Conservation (phyloP, 2,329 filamentous ascomycete species). For the Cladosporium sp. region DNA sequence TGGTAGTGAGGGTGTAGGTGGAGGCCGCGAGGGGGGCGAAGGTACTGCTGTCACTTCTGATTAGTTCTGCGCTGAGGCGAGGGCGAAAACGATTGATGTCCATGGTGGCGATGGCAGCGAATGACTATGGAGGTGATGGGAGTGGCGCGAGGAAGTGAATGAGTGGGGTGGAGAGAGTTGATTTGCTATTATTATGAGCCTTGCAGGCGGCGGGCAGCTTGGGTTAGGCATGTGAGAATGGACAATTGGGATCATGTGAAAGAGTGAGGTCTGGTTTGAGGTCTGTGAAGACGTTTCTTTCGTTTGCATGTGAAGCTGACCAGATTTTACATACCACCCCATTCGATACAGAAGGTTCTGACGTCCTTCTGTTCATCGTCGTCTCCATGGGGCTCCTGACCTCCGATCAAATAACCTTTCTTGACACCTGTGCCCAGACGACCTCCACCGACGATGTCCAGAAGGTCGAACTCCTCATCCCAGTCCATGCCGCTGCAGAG, state of each 20-base stretch:
- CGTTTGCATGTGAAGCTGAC: neutral
- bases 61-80: no score
- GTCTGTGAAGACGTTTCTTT: neutral
- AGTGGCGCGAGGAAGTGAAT: no score
- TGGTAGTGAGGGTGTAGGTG: neutral
- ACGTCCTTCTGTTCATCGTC: constrained; percentile 44
- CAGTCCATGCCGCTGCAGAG: constrained; percentile 78
- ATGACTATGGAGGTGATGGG: no score
- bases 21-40: no score
- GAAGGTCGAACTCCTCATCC: constrained; percentile 78
- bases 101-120: no score
- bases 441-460: constrained; percentile 82
- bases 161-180: no score
- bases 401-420: constrained; percentile 87
- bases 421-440: constrained; percentile 91
- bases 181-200: no score
- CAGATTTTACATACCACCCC: constrained; percentile 77
- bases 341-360: constrained; percentile 80
- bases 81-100: no score
- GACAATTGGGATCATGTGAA: constrained; percentile 3
- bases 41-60: no score
- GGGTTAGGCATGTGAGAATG: no score
- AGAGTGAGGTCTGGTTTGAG: neutral
- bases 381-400: constrained; percentile 44
- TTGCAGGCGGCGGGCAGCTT: no score